phyloP scores from a whole-genome alignment of 768 basidiomycete species.

The Cubamyces lactineus region DNA sequence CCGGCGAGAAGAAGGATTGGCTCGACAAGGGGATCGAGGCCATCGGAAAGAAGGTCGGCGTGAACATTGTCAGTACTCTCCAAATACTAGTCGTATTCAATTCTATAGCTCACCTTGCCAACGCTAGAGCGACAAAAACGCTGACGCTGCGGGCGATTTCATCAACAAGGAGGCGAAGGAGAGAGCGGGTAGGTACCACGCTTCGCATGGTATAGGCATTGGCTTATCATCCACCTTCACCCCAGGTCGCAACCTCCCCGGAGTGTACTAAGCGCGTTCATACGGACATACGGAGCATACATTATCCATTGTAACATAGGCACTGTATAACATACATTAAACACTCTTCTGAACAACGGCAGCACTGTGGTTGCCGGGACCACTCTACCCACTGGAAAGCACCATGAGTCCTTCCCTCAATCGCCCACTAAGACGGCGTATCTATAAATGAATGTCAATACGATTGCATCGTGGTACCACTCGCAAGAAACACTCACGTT shows the following conservation, averaged over 20 bases:
- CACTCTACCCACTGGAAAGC: too few relatives aligned
- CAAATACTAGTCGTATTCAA: too few relatives aligned
- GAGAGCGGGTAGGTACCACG: conserved; percentile 22
- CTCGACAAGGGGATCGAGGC: conserved; percentile 33
- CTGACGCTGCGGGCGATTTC: conserved; percentile 33
- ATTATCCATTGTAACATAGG: conserved; percentile 3
- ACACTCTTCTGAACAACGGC: too few relatives aligned
- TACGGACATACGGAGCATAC: background rate
- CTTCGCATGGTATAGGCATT: too few relatives aligned
- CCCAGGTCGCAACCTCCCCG: conserved; percentile 31
- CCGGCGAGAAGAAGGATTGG: conserved; percentile 32
- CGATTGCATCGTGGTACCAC: too few relatives aligned
- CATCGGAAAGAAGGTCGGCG: conserved; percentile 30
- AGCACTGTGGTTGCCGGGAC: too few relatives aligned
- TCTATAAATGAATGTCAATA: too few relatives aligned
- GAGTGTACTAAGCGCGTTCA: conserved; percentile 25
- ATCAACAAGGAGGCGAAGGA: conserved; percentile 31
- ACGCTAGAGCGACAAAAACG: conserved; percentile 32
- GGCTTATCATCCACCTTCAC: background rate
- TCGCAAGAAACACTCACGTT: conserved; percentile 46
- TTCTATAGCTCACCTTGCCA: background rate
- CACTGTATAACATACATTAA: background rate
- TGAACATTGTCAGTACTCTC: conserved; percentile 27
- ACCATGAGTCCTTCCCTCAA: too few relatives aligned
- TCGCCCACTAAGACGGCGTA: too few relatives aligned